These are phyloP conservation scores for Sarocladium kiliense DNA, from an alignment of 2,329 filamentous ascomycete species.

Conservation along the genomic window DNA sequence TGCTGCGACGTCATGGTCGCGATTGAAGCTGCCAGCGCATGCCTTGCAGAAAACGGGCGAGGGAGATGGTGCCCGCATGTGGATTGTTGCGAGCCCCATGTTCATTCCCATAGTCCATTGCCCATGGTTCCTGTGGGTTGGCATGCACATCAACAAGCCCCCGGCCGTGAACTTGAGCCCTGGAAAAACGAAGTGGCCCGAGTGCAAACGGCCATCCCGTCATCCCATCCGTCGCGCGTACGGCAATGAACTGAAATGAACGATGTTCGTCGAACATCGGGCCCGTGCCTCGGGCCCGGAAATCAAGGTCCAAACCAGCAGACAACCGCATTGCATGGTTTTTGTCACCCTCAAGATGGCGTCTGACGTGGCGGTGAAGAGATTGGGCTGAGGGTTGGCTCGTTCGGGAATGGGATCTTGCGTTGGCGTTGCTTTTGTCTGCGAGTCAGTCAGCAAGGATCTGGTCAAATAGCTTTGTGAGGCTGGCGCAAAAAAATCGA, in stretches of 20 bases:
- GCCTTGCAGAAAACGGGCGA: neutral
- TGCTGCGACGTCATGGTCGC: conserved; percentile 5
- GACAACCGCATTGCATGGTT: neutral
- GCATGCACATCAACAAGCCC: neutral
- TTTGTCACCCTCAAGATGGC: neutral
- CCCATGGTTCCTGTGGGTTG: neutral
- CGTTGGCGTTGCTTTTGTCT: conserved; percentile 5
- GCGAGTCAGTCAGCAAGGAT: conserved; percentile 8
- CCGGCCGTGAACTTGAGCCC: conserved; percentile 6
- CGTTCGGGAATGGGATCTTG: neutral
- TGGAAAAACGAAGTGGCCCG: neutral
- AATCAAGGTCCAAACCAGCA: neutral
- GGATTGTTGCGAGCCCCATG: neutral
- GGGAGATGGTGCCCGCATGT: neutral
- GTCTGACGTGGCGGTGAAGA: conserved; percentile 7
- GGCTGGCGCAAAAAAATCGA: conserved; percentile 2
- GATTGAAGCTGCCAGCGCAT: conserved; percentile 3
- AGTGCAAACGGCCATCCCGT: neutral
- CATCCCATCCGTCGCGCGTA: neutral
- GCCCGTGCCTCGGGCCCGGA: neutral
- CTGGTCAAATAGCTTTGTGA: conserved; percentile 1
- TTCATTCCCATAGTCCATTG: neutral
- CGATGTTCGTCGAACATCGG: neutral
- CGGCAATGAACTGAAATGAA: neutral
- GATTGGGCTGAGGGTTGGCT: neutral